phyloP scores from a whole-genome alignment of 306 rosid species.

The Urtica urens region DNA sequence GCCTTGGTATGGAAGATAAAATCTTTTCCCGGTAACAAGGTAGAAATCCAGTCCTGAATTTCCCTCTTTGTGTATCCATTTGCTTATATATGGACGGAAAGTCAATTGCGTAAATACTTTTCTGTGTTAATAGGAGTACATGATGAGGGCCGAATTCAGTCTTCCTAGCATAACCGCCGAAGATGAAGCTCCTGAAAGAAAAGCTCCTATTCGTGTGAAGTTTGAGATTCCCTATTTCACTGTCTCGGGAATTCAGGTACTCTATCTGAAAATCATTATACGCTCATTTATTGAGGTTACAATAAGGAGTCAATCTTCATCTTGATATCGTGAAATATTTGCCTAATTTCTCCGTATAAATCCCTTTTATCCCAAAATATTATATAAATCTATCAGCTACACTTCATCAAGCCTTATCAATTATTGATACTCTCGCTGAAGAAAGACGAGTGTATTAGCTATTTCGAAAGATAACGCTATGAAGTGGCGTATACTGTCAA shows the following conservation, averaged over 20 bases:
- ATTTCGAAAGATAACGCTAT: no score
- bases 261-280: not conserved
- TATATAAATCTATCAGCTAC: no score
- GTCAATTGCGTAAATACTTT: not conserved
- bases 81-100: not conserved
- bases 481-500: no score
- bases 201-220: conserved; percentile 74
- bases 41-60: conserved; percentile 7
- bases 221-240: conserved; percentile 89
- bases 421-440: no score
- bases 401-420: no score
- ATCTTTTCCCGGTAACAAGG: conserved; percentile 87
- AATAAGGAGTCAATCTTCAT: no score
- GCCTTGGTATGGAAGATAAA: conserved; percentile 74
- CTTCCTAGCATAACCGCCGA: conserved; percentile 81
- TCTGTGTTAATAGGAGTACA: conserved; percentile 55
- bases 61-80: not conserved
- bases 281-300: no score
- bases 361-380: no score
- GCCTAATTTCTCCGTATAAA: no score
- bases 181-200: conserved; percentile 74
- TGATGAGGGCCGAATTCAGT: conserved; percentile 72
- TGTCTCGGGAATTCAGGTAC: conserved; percentile 79
- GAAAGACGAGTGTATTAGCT: no score
- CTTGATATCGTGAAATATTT: no score